These are phyloP conservation scores for Delonix regia DNA, from an alignment of 306 rosid species.

Conservation along the genomic window DNA sequence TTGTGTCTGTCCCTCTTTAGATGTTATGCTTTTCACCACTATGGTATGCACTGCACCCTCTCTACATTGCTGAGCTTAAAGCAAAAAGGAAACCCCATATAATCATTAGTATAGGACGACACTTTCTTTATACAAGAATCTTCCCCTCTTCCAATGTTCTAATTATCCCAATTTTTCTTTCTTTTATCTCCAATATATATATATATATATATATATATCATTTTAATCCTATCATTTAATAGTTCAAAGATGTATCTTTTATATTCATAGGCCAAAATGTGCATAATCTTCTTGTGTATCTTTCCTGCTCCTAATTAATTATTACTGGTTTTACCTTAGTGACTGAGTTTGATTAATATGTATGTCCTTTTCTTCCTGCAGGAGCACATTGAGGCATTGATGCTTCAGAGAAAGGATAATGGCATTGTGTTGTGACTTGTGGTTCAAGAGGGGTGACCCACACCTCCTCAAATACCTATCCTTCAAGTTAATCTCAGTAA, in stretches of 20 bases:
- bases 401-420: constrained; percentile 2
- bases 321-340: neutral
- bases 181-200: no score
- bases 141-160: constrained; percentile 54
- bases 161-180: no score
- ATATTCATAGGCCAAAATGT: no score
- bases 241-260: no score
- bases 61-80: constrained; percentile 31
- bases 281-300: no score
- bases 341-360: neutral
- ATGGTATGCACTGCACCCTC: constrained; percentile 42
- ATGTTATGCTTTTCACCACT: neutral
- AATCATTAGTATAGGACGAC: constrained; percentile 55
- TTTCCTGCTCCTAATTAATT: neutral
- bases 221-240: no score
- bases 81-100: constrained; percentile 24
- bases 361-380: neutral
- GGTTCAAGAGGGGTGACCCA: constrained; percentile 37
- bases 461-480: constrained; percentile 12
- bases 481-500: constrained; percentile 27
- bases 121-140: constrained; percentile 62
- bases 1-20: neutral
- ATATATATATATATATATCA: no score
- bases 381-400: constrained; percentile 4
- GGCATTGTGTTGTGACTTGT: neutral